Conservation (phyloP, 2,329 filamentous ascomycete genomes). For the Cladorrhinum sp. region DNA sequence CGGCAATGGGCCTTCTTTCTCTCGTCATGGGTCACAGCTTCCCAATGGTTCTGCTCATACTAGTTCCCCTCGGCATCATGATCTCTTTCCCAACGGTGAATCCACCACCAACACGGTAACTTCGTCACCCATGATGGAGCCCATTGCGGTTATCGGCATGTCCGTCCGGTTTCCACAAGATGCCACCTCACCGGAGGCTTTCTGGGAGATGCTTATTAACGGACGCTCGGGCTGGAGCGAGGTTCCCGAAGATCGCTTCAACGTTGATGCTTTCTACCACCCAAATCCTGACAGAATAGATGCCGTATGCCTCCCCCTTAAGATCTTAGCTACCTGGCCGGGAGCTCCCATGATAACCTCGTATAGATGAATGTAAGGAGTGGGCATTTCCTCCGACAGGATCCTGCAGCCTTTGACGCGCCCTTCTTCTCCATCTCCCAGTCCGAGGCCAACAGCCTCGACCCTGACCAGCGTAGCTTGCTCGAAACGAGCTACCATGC, state of each 20-base stretch:
- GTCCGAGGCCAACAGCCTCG: background rate
- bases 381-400: background rate
- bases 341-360: too few relatives aligned
- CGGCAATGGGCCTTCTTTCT: too few relatives aligned
- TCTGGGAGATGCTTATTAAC: conserved; percentile 32
- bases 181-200: conserved; percentile 30
- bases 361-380: too few relatives aligned
- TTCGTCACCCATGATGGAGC: too few relatives aligned
- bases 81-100: too few relatives aligned
- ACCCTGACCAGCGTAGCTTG: background rate
- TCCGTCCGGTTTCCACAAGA: conserved; percentile 37
- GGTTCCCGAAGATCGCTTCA: conserved; percentile 32
- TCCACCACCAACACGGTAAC: too few relatives aligned
- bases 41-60: too few relatives aligned
- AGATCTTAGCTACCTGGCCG: too few relatives aligned
- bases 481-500: conserved; percentile 3
- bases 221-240: conserved; percentile 19
- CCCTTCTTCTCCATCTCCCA: background rate
- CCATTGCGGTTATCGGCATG: conserved; percentile 38
- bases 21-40: too few relatives aligned
- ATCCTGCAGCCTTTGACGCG: background rate
- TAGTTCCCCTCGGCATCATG: too few relatives aligned
- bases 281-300: conserved; percentile 15
- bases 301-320: too few relatives aligned
- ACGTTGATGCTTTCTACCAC: conserved; percentile 34